Conservation (phyloP, 1,284 basidiomycete genomes). For the Neolentinus lepideus region DNA sequence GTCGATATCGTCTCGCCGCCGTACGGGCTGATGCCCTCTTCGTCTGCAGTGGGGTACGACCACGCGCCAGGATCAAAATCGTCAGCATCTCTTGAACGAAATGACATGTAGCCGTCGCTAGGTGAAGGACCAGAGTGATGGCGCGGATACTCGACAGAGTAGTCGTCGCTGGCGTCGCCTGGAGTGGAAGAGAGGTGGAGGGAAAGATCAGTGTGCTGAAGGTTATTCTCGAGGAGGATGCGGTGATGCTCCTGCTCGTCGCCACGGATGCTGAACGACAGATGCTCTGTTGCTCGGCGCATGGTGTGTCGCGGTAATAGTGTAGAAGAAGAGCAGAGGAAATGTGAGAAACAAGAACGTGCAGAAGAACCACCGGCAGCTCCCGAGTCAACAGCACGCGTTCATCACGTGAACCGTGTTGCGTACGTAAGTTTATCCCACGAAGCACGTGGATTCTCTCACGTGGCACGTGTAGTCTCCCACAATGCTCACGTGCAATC, state of each 20-base stretch:
- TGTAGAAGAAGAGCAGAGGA: not conserved
- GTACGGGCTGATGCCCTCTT: constrained; percentile 57
- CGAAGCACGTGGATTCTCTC: too few species aligned
- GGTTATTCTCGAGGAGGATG: constrained; percentile 67
- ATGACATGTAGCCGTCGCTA: constrained; percentile 44
- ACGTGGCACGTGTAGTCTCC: not conserved
- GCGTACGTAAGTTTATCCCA: not conserved
- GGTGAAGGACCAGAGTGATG: constrained; percentile 51
- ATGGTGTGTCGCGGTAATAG: not conserved
- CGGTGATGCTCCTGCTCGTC: constrained; percentile 67
- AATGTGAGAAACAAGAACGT: not conserved
- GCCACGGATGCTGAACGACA: constrained; percentile 44
- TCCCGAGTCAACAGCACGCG: not conserved
- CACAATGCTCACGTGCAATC: not conserved
- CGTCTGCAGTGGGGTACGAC: constrained; percentile 51
- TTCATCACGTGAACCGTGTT: constrained; percentile 1
- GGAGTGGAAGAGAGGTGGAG: constrained; percentile 48
- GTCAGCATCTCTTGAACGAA: constrained; percentile 50
- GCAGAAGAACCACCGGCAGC: not conserved
- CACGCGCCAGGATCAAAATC: constrained; percentile 51
- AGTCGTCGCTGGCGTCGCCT: constrained; percentile 32
- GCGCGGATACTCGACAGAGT: constrained; percentile 59
- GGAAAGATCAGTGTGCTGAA: constrained; percentile 64
- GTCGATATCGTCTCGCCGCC: constrained; percentile 70
- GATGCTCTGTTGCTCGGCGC: not conserved